Percentiles rank a stretch among this genome's conserved stretches.
Conservation (phyloP, 768 basidiomycete species). For the Rickenella mellea region DNA sequence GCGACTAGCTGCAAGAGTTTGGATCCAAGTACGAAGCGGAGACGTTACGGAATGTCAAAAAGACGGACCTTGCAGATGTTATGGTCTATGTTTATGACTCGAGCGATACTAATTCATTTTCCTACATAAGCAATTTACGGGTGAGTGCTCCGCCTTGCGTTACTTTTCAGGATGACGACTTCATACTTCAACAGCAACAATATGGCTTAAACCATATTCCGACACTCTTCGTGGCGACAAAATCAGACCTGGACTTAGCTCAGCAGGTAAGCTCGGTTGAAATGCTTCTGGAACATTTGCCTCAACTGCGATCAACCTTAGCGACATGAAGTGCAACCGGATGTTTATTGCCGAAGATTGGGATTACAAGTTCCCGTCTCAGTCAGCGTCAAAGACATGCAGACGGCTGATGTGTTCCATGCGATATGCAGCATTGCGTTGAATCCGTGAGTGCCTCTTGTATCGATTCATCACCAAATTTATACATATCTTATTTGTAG, state of each 20-base stretch:
- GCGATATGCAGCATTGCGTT: slow-evolving; percentile 77
- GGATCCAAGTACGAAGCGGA: slow-evolving; percentile 94
- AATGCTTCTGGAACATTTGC: background rate
- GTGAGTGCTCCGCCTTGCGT: slow-evolving; percentile 33
- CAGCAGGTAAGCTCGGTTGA: slow-evolving; percentile 61
- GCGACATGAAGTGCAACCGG: slow-evolving; percentile 97
- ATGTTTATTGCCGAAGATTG: slow-evolving; percentile 87
- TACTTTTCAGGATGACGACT: slow-evolving; percentile 1
- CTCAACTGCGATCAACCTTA: slow-evolving; percentile 28
- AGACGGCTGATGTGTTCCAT: slow-evolving; percentile 82
- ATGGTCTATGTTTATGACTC: slow-evolving; percentile 96
- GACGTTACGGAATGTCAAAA: slow-evolving; percentile 79
- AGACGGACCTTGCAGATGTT: slow-evolving; percentile 87
- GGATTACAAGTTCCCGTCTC: slow-evolving; percentile 91
- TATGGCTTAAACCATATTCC: slow-evolving; percentile 93
- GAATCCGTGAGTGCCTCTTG: slow-evolving; percentile 59
- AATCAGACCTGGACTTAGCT: slow-evolving; percentile 94
- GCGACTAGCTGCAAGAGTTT: slow-evolving; percentile 83
- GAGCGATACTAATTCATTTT: slow-evolving; percentile 97
- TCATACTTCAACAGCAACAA: slow-evolving; percentile 64
- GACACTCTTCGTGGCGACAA: slow-evolving; percentile 95
- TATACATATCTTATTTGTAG: slow-evolving; percentile 22
- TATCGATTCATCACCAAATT: background rate
- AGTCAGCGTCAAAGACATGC: slow-evolving; percentile 81
- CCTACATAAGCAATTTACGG: slow-evolving; percentile 93